A percentile compares a stretch with the other conserved stretches of the same genome.
Evolutionary conservation across 495 filamentous ascomycete genomes (phyloP).

Genomic region (Lepraria neglecta): DNA sequence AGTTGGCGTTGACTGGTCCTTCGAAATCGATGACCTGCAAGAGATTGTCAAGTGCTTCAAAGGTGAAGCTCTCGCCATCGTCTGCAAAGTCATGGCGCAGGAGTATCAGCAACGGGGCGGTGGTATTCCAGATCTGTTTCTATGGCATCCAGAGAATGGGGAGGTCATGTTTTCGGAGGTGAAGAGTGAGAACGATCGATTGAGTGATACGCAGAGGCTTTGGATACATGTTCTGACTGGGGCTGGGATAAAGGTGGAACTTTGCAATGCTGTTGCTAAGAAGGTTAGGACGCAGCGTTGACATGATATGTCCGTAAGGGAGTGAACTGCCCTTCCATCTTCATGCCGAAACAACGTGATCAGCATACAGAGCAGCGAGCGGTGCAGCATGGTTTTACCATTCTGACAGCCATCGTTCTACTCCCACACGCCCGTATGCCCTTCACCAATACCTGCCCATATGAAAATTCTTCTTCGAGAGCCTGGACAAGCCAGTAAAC

Average conservation of each 20-base stretch:
- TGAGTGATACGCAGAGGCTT: conserved; percentile 92
- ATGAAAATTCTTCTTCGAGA: conserved; percentile 6
- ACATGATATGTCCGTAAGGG: not conserved
- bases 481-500: conserved; percentile 6
- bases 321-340: too few species aligned
- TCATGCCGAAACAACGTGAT: too few species aligned
- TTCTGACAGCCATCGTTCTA: too few species aligned
- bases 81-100: conserved; percentile 92
- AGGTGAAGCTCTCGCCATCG: conserved; percentile 67
- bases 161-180: conserved; percentile 85
- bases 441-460: too few species aligned
- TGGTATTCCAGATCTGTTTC: conserved; percentile 87
- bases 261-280: conserved; percentile 80
- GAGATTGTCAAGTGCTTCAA: conserved; percentile 78
- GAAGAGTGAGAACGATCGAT: conserved; percentile 88
- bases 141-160: conserved; percentile 57
- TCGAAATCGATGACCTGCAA: conserved; percentile 68
- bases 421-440: too few species aligned
- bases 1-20: conserved; percentile 87
- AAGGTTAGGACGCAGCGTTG: conserved; percentile 45
- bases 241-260: conserved; percentile 76
- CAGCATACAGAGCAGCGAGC: too few species aligned
- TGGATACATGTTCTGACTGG: conserved; percentile 92
- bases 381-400: too few species aligned
- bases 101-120: conserved; percentile 83